Conservation (phyloP, 345 rosid genomes). For the Populus simonii region DNA sequence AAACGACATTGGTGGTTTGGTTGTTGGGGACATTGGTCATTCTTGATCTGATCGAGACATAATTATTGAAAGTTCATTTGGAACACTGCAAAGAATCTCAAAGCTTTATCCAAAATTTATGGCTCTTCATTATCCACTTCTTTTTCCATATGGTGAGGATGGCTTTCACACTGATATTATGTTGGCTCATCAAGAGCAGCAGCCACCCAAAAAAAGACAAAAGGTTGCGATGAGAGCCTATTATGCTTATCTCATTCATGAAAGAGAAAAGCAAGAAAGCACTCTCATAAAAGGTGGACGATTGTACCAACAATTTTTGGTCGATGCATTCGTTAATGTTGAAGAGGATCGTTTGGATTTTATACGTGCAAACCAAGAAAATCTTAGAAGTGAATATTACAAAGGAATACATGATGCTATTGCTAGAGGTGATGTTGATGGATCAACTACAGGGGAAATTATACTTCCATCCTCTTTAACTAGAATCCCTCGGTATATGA, state of each 20-base stretch:
- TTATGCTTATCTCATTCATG: background rate
- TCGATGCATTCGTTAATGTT: background rate
- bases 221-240: background rate
- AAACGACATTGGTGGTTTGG: background rate
- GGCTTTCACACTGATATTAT: background rate
- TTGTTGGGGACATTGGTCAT: background rate
- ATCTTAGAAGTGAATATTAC: background rate
- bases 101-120: background rate
- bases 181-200: background rate
- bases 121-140: background rate
- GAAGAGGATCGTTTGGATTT: background rate
- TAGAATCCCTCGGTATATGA: background rate
- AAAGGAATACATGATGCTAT: background rate
- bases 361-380: background rate
- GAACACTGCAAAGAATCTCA: background rate
- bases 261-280: accelerated
- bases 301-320: background rate
- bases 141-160: background rate
- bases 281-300: background rate
- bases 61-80: background rate
- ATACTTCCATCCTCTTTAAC: background rate
- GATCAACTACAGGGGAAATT: background rate
- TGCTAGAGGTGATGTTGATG: background rate
- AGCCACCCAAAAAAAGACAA: accelerated
- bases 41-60: background rate